phyloP scores from a whole-genome alignment of 495 filamentous ascomycete species.

The Neurospora pannonica region DNA sequence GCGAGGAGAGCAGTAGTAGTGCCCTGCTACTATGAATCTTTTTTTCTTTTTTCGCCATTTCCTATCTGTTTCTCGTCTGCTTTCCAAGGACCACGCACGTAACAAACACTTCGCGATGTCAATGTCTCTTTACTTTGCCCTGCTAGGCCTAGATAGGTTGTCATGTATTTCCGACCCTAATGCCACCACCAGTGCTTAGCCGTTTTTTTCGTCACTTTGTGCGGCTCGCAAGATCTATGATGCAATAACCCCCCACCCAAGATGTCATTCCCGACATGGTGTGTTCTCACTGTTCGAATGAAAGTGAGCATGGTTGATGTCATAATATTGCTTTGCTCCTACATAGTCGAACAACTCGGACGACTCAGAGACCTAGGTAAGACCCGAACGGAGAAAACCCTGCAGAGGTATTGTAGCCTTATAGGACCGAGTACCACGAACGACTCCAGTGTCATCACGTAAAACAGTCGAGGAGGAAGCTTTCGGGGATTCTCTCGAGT shows the following conservation, averaged over 20 bases:
- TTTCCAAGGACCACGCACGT: not conserved
- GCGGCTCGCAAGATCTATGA: not conserved
- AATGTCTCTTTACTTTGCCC: not conserved
- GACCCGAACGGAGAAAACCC: not conserved
- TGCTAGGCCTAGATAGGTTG: not conserved
- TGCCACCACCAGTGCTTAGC: too few species aligned
- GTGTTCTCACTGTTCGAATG: not conserved
- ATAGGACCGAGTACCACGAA: not conserved
- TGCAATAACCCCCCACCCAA: not conserved
- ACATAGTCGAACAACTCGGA: not conserved
- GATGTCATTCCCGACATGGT: not conserved
- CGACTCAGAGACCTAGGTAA: not conserved
- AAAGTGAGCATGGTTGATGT: not conserved
- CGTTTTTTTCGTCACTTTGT: not conserved
- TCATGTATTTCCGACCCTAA: not conserved
- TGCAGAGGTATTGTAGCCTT: not conserved
- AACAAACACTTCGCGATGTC: not conserved
- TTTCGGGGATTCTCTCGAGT: not conserved
- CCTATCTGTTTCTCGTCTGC: not conserved
- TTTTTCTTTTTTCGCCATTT: not conserved
- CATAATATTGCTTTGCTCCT: not conserved
- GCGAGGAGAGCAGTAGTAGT: not conserved
- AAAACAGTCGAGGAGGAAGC: too few species aligned
- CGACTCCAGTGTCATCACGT: too few species aligned
- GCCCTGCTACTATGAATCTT: not conserved